Conservation (phyloP, 1,284 basidiomycete genomes). For the Ceratobasidium sp. region DNA sequence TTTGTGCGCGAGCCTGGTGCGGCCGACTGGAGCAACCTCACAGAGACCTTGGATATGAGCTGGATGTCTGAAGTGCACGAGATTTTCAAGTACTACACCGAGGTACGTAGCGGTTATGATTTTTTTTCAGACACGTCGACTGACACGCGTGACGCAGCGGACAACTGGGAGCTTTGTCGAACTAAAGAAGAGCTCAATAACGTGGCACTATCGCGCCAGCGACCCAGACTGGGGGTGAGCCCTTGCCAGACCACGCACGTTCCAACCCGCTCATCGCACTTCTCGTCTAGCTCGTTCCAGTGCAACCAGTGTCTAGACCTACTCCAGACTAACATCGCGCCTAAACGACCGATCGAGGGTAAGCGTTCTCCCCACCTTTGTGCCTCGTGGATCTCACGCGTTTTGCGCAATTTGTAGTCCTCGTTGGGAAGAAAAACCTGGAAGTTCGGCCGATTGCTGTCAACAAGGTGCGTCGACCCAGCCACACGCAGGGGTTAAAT, state of each 20-base stretch:
- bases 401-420: conserved; percentile 61
- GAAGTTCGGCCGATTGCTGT: conserved; percentile 95
- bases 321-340: conserved; percentile 89
- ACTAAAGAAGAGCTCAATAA: conserved; percentile 95
- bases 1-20: conserved; percentile 83
- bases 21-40: conserved; percentile 85
- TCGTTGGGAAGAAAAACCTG: conserved; percentile 97
- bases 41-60: conserved; percentile 92
- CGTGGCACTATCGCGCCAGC: conserved; percentile 95
- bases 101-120: conserved; percentile 61
- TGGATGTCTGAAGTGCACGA: conserved; percentile 97
- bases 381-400: not conserved
- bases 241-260: conserved; percentile 19
- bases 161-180: conserved; percentile 97
- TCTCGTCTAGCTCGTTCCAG: conserved; percentile 79
- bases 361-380: conserved; percentile 45
- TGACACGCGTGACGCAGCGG: conserved; percentile 58
- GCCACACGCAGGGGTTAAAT: not conserved
- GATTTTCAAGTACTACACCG: conserved; percentile 96
- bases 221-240: conserved; percentile 96
- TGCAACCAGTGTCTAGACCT: conserved; percentile 97
- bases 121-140: conserved; percentile 12
- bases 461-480: conserved; percentile 74
- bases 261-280: conserved; percentile 46
- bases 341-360: conserved; percentile 90